Evolutionary conservation across 73 alveolate genomes (phyloP).

Genomic region (Symbiodinium natans): DNA sequence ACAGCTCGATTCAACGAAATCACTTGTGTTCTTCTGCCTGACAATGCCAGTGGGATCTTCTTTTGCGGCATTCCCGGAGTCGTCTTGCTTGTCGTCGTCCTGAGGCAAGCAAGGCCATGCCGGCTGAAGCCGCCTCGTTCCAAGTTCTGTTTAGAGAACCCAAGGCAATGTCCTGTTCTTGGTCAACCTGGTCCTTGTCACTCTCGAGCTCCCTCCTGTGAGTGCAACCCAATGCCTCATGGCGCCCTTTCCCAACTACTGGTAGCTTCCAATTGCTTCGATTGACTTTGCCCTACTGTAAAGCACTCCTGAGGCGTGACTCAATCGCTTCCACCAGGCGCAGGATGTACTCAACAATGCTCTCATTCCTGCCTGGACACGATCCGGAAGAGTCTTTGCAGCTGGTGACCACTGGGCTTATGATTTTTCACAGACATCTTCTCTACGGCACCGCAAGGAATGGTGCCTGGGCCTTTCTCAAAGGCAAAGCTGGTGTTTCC

Average conservation of each 20-base stretch:
- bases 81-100: neutral
- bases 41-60: slow-evolving; percentile 66
- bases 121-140: too few species aligned
- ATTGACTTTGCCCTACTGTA: neutral
- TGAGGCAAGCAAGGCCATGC: neutral
- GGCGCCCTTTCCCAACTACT: too few species aligned
- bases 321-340: slow-evolving; percentile 77
- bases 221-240: neutral
- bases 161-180: neutral
- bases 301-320: slow-evolving; percentile 22
- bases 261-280: neutral
- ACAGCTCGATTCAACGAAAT: neutral
- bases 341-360: slow-evolving; percentile 67
- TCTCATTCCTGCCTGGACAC: slow-evolving; percentile 36
- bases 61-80: slow-evolving; percentile 23
- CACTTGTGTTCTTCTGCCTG: neutral
- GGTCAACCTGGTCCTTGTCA: neutral
- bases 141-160: too few species aligned
- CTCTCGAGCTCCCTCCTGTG: slow-evolving; percentile 26
- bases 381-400: neutral
- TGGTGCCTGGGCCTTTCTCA: slow-evolving; percentile 24
- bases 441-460: too few species aligned
- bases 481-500: slow-evolving; percentile 50
- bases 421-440: too few species aligned
- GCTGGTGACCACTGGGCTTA: too few species aligned